These are phyloP conservation scores for Primulina eburnea DNA, from an alignment of 257 asterid species.

Conservation along the genomic window DNA sequence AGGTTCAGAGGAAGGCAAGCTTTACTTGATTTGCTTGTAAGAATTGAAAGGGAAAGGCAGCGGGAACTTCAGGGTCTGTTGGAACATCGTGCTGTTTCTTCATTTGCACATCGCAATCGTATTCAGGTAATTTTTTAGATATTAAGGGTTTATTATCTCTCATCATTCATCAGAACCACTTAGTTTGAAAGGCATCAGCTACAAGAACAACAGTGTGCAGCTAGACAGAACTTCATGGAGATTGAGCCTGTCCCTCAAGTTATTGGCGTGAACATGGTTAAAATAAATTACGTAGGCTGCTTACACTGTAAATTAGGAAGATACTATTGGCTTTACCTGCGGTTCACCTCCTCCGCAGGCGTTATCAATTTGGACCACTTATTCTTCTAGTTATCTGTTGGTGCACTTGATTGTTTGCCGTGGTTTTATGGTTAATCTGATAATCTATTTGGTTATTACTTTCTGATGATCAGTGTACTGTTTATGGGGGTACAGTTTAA, in stretches of 20 bases:
- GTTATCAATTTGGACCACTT: not conserved
- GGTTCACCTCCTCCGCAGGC: not conserved
- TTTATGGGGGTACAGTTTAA: conserved; percentile 17
- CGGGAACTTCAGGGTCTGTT: conserved; percentile 40
- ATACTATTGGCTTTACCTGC: not conserved
- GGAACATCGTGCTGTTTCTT: conserved; percentile 49
- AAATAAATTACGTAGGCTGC: not conserved
- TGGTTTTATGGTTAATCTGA: conserved; percentile 7
- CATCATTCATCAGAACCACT: not conserved
- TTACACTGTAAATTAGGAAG: not conserved
- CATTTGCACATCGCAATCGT: conserved; percentile 44
- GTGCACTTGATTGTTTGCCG: not conserved
- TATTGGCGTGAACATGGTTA: not conserved
- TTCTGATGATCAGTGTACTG: conserved; percentile 18
- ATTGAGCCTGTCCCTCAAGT: not conserved
- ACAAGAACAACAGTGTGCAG: not conserved
- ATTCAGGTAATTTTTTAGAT: conserved; percentile 35
- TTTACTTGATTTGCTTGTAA: conserved; percentile 54
- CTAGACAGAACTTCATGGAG: not conserved
- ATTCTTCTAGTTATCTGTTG: not conserved
- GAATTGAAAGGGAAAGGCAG: conserved; percentile 47
- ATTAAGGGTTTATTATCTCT: not conserved
- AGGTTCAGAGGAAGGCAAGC: conserved; percentile 76
- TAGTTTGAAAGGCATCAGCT: not conserved
- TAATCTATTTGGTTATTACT: not conserved